phyloP scores from a whole-genome alignment of 2,329 filamentous ascomycete species.

The Cladophialophora yegresii region DNA sequence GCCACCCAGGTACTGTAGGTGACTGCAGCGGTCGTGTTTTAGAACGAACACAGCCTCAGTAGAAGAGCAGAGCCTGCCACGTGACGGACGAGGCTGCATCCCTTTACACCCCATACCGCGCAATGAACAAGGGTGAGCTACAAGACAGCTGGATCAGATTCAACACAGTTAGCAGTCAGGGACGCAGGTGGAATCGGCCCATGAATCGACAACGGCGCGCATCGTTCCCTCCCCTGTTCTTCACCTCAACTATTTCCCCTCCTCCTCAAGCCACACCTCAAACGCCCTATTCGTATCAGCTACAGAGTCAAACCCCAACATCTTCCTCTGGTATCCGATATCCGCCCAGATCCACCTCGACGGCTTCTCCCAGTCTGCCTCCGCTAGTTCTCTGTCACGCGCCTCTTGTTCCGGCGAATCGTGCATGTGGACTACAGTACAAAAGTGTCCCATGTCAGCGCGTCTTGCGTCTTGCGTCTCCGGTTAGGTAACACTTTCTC shows the following conservation, averaged over 20 bases:
- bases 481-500: no score
- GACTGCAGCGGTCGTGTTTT: no score
- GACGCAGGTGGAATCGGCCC: no score
- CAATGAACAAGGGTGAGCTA: no score
- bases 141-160: no score
- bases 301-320: constrained; percentile 19
- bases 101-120: neutral
- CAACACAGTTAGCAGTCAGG: no score
- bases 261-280: constrained; percentile 9
- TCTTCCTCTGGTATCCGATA: constrained; percentile 15
- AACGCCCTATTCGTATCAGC: constrained; percentile 17
- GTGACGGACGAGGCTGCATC: constrained; percentile 12
- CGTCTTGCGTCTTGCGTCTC: no score
- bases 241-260: neutral
- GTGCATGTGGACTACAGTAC: constrained; percentile 14
- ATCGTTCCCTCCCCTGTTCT: neutral
- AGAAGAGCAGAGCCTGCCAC: neutral
- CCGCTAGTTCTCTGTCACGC: constrained; percentile 11
- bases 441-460: no score
- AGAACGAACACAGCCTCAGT: no score
- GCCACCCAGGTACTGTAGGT: no score
- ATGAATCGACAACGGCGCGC: no score
- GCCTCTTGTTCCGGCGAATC: constrained; percentile 16
- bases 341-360: constrained; percentile 19
- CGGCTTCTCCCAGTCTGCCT: constrained; percentile 20